Percentiles rank a stretch among this genome's conserved stretches.
Conservation (phyloP, 2,329 filamentous ascomycete species). For the Sarocladium kiliense region DNA sequence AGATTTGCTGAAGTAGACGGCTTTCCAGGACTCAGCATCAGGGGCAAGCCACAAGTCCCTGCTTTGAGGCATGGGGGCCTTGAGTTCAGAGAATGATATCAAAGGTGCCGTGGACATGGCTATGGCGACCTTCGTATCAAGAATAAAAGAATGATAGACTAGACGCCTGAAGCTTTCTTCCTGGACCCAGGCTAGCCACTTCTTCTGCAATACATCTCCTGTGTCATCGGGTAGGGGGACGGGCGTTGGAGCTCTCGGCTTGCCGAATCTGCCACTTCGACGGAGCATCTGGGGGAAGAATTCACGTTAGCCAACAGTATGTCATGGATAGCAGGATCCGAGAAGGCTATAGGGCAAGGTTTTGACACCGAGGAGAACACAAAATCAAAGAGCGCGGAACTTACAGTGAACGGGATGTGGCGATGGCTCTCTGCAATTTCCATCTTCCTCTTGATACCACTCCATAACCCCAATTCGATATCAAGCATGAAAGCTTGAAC, state of each 20-base stretch:
- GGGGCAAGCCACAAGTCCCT: slow-evolving; percentile 61
- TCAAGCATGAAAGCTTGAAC: slow-evolving; percentile 43
- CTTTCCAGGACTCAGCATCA: slow-evolving; percentile 60
- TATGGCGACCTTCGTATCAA: slow-evolving; percentile 64
- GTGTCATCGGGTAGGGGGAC: background rate
- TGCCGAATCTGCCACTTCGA: slow-evolving; percentile 50
- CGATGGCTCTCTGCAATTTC: slow-evolving; percentile 49
- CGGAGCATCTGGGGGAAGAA: slow-evolving; percentile 60
- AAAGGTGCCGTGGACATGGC: slow-evolving; percentile 58
- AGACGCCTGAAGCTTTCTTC: slow-evolving; percentile 27
- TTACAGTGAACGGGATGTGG: slow-evolving; percentile 39
- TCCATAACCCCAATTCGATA: slow-evolving; percentile 49
- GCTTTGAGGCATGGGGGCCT: slow-evolving; percentile 58
- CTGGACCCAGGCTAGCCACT: slow-evolving; percentile 23
- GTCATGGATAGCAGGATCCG: too few species aligned
- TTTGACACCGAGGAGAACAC: too few species aligned
- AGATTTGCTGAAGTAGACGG: slow-evolving; percentile 39
- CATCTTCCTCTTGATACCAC: slow-evolving; percentile 50
- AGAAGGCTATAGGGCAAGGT: too few species aligned
- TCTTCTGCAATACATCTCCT: slow-evolving; percentile 10
- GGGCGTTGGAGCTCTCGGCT: background rate
- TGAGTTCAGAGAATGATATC: slow-evolving; percentile 65
- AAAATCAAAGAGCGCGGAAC: too few species aligned
- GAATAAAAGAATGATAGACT: slow-evolving; percentile 58
- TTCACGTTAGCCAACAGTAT: slow-evolving; percentile 47